These are phyloP conservation scores for Tetrapisispora taiwanensis DNA, from an alignment of 805 yeast genomes.

Conservation along the genomic window DNA sequence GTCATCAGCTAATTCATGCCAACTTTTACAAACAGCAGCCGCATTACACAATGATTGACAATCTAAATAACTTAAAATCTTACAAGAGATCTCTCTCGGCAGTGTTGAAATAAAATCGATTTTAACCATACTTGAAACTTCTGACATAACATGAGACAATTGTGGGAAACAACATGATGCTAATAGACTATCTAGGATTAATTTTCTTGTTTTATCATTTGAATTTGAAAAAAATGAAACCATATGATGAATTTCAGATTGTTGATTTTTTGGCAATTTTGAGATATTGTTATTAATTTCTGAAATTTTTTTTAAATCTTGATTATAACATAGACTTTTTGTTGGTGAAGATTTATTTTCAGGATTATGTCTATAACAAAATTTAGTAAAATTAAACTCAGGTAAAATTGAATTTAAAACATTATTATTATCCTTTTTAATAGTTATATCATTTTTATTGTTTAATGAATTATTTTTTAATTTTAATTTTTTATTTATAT, in stretches of 20 bases:
- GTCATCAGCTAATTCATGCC: constrained; percentile 89
- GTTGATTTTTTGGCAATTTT: constrained; percentile 53
- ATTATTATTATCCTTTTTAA: background rate
- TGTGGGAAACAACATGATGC: constrained; percentile 94
- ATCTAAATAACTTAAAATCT: constrained; percentile 79
- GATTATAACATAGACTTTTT: constrained; percentile 21
- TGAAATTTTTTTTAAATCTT: constrained; percentile 17
- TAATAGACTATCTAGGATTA: constrained; percentile 74
- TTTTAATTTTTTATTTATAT: background rate
- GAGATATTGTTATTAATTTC: constrained; percentile 25
- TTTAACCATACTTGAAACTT: constrained; percentile 66
- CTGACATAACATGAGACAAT: constrained; percentile 72
- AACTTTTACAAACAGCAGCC: constrained; percentile 78
- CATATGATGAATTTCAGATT: constrained; percentile 66
- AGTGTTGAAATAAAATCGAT: constrained; percentile 80
- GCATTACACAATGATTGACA: constrained; percentile 90
- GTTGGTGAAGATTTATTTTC: constrained; percentile 48
- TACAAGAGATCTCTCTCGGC: constrained; percentile 78
- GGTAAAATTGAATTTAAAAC: constrained; percentile 8
- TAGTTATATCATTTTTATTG: background rate
- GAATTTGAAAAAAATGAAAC: constrained; percentile 67
- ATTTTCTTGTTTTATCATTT: constrained; percentile 65
- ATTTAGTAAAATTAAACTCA: constrained; percentile 48
- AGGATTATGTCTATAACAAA: constrained; percentile 91
- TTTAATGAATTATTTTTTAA: too few relatives aligned